Percentiles rank a stretch among this genome's conserved stretches.
These are phyloP conservation scores for Yamadazyma aaseri DNA, from an alignment of 1,139 yeast species.

Conservation along the genomic window DNA sequence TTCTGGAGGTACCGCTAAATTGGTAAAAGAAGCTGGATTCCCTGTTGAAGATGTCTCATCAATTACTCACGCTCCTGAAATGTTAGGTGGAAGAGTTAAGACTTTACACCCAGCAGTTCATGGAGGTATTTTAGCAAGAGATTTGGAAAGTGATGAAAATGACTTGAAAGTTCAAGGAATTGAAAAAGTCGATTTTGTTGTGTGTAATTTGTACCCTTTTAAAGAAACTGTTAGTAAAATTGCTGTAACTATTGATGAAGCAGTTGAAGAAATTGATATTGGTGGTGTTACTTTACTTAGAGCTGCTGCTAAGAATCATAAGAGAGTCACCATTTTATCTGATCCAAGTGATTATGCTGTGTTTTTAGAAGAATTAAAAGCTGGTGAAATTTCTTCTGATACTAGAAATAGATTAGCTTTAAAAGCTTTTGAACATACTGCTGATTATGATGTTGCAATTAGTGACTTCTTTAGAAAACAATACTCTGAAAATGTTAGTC, in stretches of 20 bases:
- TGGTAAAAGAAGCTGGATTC: constrained; percentile 96
- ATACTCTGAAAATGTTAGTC: constrained; percentile 85
- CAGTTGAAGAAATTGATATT: constrained; percentile 96
- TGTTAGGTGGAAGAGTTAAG: constrained; percentile 98
- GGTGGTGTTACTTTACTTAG: constrained; percentile 97
- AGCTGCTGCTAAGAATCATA: constrained; percentile 98
- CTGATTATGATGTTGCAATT: constrained; percentile 93
- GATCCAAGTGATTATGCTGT: constrained; percentile 92
- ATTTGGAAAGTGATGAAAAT: constrained; percentile 83
- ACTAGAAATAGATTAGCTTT: constrained; percentile 84
- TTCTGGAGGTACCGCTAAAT: constrained; percentile 94
- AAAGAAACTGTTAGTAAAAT: constrained; percentile 95
- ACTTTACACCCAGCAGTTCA: constrained; percentile 98
- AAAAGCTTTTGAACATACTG: constrained; percentile 97
- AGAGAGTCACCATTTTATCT: constrained; percentile 90
- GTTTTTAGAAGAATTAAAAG: constrained; percentile 74
- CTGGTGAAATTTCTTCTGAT: constrained; percentile 69
- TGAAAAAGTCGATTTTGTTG: constrained; percentile 93
- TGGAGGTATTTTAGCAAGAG: constrained; percentile 96
- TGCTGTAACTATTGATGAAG: constrained; percentile 94
- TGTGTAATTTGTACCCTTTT: constrained; percentile 96
- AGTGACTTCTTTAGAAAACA: constrained; percentile 97
- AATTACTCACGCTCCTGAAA: constrained; percentile 97
- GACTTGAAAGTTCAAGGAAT: constrained; percentile 87
- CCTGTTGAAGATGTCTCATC: constrained; percentile 94